Percentiles rank a stretch among this genome's conserved stretches.
phyloP scores from a whole-genome alignment of 208 protist species.

The Porcisia hertigi region DNA sequence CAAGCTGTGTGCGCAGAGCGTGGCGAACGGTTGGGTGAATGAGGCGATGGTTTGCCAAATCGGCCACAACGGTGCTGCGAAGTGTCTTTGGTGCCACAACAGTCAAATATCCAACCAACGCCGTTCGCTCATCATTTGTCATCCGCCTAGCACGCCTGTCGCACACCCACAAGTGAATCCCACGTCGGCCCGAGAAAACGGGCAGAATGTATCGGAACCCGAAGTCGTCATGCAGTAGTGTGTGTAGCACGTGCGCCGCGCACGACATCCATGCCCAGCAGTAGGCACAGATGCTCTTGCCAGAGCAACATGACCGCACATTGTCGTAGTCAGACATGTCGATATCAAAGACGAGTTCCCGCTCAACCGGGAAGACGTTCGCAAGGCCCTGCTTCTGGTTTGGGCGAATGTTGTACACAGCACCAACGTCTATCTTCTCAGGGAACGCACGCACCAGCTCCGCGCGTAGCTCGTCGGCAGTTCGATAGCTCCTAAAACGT shows the following conservation, averaged over 20 bases:
- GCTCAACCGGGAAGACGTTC: conserved; percentile 86
- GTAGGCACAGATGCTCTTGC: conserved; percentile 94
- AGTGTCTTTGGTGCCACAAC: conserved; percentile 68
- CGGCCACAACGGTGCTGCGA: conserved; percentile 52
- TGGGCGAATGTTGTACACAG: conserved; percentile 85
- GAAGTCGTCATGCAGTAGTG: conserved; percentile 93
- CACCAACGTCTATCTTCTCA: conserved; percentile 91
- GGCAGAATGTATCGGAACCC: conserved; percentile 97
- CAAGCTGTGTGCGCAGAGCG: conserved; percentile 50
- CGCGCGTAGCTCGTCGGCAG: conserved; percentile 58
- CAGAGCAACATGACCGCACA: conserved; percentile 95
- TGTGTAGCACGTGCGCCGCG: conserved; percentile 92
- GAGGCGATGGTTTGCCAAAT: conserved; percentile 72
- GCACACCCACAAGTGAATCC: conserved; percentile 99
- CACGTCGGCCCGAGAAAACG: conserved; percentile 98
- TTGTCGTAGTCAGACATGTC: conserved; percentile 99
- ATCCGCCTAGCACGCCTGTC: conserved; percentile 92
- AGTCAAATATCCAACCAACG: conserved; percentile 93
- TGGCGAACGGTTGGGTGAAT: conserved; percentile 83
- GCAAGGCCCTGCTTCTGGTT: conserved; percentile 80
- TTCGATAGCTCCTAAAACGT: conserved; percentile 84
- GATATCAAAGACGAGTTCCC: conserved; percentile 99
- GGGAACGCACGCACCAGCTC: conserved; percentile 80
- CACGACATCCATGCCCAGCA: conserved; percentile 98
- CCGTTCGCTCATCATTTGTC: conserved; percentile 86